Evolutionary conservation across 2,329 filamentous ascomycete species (phyloP).

Genomic region (Rutstroemia sp.): DNA sequence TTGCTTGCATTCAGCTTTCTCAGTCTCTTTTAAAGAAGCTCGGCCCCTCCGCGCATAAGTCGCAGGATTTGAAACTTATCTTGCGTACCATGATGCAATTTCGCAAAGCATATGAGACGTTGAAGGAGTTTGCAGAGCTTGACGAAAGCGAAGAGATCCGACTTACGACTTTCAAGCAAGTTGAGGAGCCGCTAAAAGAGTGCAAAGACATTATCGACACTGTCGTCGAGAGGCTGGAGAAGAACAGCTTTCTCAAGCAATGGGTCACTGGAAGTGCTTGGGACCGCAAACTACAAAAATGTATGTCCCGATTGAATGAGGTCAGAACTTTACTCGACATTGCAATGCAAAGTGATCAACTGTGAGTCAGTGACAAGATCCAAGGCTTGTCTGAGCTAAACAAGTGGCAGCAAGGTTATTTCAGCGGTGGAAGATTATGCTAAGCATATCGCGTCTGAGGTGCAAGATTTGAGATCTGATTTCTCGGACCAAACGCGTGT

Average conservation of each 20-base stretch:
- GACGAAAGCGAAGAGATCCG: not conserved
- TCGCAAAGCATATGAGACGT: not conserved
- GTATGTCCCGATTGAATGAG: not conserved
- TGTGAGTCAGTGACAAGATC: not conserved
- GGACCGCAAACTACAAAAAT: not conserved
- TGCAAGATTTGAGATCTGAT: not conserved
- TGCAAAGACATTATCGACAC: not conserved
- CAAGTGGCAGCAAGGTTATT: not conserved
- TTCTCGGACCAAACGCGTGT: not conserved
- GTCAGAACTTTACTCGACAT: not conserved
- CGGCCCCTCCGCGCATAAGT: not conserved
- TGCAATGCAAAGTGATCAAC: not conserved
- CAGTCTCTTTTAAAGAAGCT: not conserved
- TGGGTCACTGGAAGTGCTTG: not conserved
- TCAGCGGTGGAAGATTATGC: not conserved
- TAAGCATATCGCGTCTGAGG: not conserved
- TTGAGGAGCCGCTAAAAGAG: not conserved
- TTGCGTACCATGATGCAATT: not conserved
- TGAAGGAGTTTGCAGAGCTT: not conserved
- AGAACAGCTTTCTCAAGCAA: not conserved
- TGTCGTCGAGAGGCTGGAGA: not conserved
- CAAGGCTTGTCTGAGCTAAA: not conserved
- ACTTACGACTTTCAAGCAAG: not conserved
- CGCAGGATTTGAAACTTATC: not conserved
- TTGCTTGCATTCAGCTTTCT: not conserved